Conservation (phyloP, 2,329 filamentous ascomycete genomes). For the Sclerotinia glacialis region DNA sequence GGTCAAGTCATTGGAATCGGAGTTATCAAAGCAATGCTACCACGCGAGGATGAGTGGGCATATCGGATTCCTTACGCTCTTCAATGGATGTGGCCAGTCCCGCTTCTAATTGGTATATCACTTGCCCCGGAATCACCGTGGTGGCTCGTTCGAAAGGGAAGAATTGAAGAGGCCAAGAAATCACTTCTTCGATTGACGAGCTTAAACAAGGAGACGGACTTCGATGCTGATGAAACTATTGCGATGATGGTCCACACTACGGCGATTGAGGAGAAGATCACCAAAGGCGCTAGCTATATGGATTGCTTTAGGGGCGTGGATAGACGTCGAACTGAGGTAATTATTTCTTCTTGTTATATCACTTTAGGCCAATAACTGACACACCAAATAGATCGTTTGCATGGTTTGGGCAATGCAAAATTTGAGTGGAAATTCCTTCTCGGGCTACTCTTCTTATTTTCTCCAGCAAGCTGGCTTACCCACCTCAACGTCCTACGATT, state of each 20-base stretch:
- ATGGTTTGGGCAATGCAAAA: conserved; percentile 66
- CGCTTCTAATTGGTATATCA: conserved; percentile 47
- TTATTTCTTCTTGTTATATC: background rate
- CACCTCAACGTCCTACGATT: conserved; percentile 50
- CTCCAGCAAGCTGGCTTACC: conserved; percentile 56
- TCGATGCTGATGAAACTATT: conserved; percentile 49
- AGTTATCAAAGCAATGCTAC: conserved; percentile 49
- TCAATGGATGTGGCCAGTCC: conserved; percentile 44
- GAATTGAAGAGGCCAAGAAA: conserved; percentile 44
- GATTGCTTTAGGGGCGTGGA: conserved; percentile 52
- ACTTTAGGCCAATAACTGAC: background rate
- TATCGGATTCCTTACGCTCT: conserved; percentile 52
- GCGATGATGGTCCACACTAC: conserved; percentile 59
- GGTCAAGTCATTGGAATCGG: conserved; percentile 52
- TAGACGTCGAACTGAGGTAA: conserved; percentile 49
- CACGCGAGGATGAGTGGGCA: conserved; percentile 48
- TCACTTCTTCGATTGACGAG: conserved; percentile 39
- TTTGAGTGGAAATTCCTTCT: conserved; percentile 60
- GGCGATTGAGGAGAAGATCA: conserved; percentile 50
- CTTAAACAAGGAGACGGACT: conserved; percentile 43
- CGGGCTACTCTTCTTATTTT: conserved; percentile 60
- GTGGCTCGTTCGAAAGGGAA: conserved; percentile 48
- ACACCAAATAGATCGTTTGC: conserved; percentile 44
- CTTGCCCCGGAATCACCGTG: conserved; percentile 50
- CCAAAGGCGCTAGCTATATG: conserved; percentile 46